Base-by-base conservation (phyloP, 352 stramenopile species). In the Pythium grandisporangium region DNA sequence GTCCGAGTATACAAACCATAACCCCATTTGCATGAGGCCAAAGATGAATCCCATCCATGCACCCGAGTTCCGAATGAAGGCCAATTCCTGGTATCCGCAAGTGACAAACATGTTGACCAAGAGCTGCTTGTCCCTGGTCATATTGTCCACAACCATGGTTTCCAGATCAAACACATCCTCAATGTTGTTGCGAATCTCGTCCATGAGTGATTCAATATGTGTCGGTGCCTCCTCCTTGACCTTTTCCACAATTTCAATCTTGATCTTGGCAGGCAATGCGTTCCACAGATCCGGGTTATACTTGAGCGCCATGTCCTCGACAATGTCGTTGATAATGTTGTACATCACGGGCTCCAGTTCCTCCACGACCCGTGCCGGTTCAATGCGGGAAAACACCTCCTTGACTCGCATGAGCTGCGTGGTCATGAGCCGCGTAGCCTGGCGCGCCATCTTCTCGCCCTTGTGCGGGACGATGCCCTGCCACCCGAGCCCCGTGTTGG, bases 391-490 rank as follows among this genome's bases (percentile, higher is more conserved):
- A 63, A 98, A 98, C 13, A 98, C 81, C 55, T 98, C 90, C 37
- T 96, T 81, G 7, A 95, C 82, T 22, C 80, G 54, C 24, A 97
- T 82, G 16, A 99, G 70, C 59, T 98, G 93, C 13, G 84, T 84
- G 17, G 95, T 97, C 63, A 99, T 95, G 41, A 96, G 88, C 42
- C 76, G 68, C 48, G 95, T 93, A 19, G 83, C 85, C 37, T 95
- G 84, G 16, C 86, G 88, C n/a, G 91, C 92, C 95, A 99, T 99
- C 42, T 97, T 95, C 60, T 97, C 91, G 22, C 85, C 93, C 55
- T 98, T 98, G 54, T 87, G 78, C 1, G 95, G 95, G n/a, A 99
- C 93, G 35, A 99, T 98, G 13, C 95, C 95, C 54, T 98, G 94
- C 95, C 95, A 99, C 7, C 95, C 95, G 4, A 98, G 49, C 6